Base-by-base conservation (phyloP, 768 basidiomycete genomes). In the Thelephora ganbajun region DNA sequence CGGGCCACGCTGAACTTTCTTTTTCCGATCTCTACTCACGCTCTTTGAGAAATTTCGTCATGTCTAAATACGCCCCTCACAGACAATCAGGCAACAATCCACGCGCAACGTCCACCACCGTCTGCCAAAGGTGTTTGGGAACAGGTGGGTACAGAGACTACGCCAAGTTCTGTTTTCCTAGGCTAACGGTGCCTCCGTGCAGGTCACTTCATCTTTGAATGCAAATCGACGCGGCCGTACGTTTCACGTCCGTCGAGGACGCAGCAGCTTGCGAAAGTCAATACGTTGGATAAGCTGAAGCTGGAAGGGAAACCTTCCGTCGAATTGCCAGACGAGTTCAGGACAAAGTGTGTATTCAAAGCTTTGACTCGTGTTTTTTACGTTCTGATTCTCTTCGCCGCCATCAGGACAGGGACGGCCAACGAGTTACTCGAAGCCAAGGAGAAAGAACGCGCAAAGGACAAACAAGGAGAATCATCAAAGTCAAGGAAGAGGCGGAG, bases 121-220 rank as follows among this genome's bases (percentile, higher is more conserved):
- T 83, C 33, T 91, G 88, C 61, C 88, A 91, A 61, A 90, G 85
- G 64, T 91, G 88, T 54, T 71, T 91, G 16, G 66, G 70, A 30
- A 70, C 72, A 60, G 86, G 85, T 80, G 30, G 48, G 68, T 57
- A 2, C 5, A 14, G 9, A 26, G 12, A 11, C 7, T 13, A 2
- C n/a, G n/a, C 7, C 19, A 23, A 16, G 11, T 11, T 23, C 30
- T 35, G 2, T n/a, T 33, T 6, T 42, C 11, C 22, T 22, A 35
- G 14, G 35, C 36, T 7, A 19, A 30, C 46, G 43, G 2, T 39
- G 35, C 35, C 14, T 26, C 41, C 22, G 23, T 48, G 34, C 58
- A 80, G 92, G 91, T 0, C 93, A 96, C 63, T 93, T 82, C 61
- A 96, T 80, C 11, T 97, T 82, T 59, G 77, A 96, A 66, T 97